Conservation (phyloP, 176 grass and related monocot species). For the Bolboschoenus planiculmis region DNA sequence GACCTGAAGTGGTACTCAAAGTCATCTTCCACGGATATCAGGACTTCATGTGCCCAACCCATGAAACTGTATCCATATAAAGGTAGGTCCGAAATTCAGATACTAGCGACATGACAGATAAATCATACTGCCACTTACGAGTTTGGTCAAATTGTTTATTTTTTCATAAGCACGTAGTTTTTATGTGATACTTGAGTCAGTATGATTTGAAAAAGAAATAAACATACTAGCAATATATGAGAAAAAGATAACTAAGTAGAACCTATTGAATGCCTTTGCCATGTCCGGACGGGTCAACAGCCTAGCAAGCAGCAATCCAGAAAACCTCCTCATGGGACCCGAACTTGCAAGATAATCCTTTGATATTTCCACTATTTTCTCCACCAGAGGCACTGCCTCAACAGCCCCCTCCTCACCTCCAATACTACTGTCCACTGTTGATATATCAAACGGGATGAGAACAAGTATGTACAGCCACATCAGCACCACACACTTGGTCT, state of each 20-base stretch:
- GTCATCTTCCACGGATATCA: slow-evolving; percentile 75
- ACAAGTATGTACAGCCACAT: slow-evolving; percentile 99
- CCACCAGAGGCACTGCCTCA: slow-evolving; percentile 64
- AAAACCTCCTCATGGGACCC: slow-evolving; percentile 97
- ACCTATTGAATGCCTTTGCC: slow-evolving; percentile 72
- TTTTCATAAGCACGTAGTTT: neutral
- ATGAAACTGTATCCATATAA: slow-evolving; percentile 71
- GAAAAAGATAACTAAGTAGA: slow-evolving; percentile 28
- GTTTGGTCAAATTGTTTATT: neutral
- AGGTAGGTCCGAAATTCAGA: neutral
- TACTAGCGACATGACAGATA: neutral
- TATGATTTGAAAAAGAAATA: neutral
- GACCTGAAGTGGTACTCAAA: slow-evolving; percentile 75
- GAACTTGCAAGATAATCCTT: slow-evolving; percentile 90
- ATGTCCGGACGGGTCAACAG: slow-evolving; percentile 96
- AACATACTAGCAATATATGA: slow-evolving; percentile 19
- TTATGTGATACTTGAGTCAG: neutral
- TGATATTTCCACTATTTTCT: slow-evolving; percentile 75
- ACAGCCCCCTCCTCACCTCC: slow-evolving; percentile 29
- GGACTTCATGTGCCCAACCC: slow-evolving; percentile 76
- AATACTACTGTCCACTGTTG: slow-evolving; percentile 80
- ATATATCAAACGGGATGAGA: slow-evolving; percentile 95
- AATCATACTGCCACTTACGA: neutral
- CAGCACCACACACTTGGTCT: slow-evolving; percentile 81
- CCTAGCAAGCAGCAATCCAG: slow-evolving; percentile 81